Evolutionary conservation across 805 yeast species (phyloP).

Genomic region (Torulaspora delbrueckii): DNA sequence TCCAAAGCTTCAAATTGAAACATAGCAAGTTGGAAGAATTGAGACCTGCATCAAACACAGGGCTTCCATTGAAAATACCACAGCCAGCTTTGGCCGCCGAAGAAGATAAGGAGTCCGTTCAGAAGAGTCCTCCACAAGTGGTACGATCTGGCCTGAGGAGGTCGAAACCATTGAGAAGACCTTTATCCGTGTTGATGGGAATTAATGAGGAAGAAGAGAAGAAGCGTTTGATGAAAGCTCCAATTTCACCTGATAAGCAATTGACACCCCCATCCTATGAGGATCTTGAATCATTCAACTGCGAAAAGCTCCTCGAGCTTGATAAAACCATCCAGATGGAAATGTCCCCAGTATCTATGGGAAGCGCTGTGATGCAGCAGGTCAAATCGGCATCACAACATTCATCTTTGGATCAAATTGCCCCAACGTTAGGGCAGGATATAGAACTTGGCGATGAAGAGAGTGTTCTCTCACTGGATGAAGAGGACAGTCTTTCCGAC

Average conservation of each 20-base stretch:
- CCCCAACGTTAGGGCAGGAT: conserved; percentile 8
- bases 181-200: conserved; percentile 13
- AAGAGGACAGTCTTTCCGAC: conserved; percentile 1
- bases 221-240: not conserved
- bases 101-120: not conserved
- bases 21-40: conserved; percentile 16
- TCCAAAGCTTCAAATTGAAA: conserved; percentile 17
- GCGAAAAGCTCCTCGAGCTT: conserved; percentile 25
- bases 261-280: conserved; percentile 14
- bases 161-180: conserved; percentile 20
- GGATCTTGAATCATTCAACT: conserved; percentile 24
- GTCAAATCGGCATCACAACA: conserved; percentile 18
- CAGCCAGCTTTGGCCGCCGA: not conserved
- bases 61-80: conserved; percentile 16
- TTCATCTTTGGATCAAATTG: conserved; percentile 14
- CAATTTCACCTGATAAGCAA: not conserved
- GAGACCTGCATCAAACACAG: conserved; percentile 11
- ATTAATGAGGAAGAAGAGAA: conserved; percentile 2
- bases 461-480: conserved; percentile 3
- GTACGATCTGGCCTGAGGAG: conserved; percentile 13
- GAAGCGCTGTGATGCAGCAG: conserved; percentile 7
- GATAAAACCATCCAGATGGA: conserved; percentile 23
- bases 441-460: conserved; percentile 11
- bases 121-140: not conserved
- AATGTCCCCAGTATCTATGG: conserved; percentile 15